Conservation (phyloP, 371 early-diverging fungal species). For the Circinella umbellata region DNA sequence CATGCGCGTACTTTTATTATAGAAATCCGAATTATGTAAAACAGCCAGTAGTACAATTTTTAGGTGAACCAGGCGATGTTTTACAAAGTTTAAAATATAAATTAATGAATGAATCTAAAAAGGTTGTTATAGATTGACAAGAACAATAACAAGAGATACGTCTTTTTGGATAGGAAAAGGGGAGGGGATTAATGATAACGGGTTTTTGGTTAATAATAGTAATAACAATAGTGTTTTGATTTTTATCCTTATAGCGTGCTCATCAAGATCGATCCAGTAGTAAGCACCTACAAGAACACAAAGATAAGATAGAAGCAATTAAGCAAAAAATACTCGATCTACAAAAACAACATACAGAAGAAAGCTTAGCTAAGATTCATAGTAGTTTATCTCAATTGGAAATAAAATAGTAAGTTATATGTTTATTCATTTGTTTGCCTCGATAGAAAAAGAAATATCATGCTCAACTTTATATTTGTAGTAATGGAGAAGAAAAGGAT, state of each 20-base stretch:
- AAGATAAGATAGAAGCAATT: too few species aligned
- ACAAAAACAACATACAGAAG: neutral
- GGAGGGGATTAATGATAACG: too few species aligned
- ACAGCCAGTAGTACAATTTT: neutral
- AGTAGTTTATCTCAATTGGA: too few species aligned
- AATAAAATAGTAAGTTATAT: too few species aligned
- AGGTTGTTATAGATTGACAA: neutral
- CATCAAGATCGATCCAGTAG: too few species aligned
- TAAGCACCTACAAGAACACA: too few species aligned
- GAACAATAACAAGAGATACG: too few species aligned
- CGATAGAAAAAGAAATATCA: neutral
- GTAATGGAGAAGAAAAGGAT: neutral
- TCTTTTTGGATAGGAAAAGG: too few species aligned
- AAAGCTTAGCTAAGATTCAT: too few species aligned
- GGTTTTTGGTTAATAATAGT: too few species aligned
- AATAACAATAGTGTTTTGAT: too few species aligned
- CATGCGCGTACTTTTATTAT: neutral
- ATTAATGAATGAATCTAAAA: neutral
- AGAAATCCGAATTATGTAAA: constrained; percentile 10
- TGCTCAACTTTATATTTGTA: neutral
- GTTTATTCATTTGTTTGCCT: neutral
- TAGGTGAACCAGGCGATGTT: neutral
- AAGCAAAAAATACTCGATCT: too few species aligned
- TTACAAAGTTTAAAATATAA: neutral
- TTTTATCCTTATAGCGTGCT: neutral